These are phyloP conservation scores for Panaeolus cyanescens DNA, from an alignment of 768 basidiomycete species.

Conservation along the genomic window DNA sequence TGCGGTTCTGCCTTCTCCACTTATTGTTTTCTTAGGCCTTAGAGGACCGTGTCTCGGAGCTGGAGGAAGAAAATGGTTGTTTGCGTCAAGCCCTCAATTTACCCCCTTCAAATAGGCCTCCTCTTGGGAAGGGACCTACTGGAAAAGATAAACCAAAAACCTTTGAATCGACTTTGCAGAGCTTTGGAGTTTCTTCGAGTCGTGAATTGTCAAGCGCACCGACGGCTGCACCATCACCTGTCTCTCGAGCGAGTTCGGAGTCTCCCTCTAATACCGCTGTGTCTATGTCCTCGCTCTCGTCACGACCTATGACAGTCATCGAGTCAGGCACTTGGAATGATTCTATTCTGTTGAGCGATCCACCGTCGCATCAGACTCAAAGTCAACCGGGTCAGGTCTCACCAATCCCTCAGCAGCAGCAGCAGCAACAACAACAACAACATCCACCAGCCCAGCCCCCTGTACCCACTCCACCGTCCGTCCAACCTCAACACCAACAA, in stretches of 20 bases:
- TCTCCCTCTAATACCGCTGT: slow-evolving; percentile 62
- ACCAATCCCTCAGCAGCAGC: slow-evolving; percentile 12
- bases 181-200: slow-evolving; percentile 35
- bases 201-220: slow-evolving; percentile 35
- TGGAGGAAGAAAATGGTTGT: slow-evolving; percentile 81
- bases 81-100: slow-evolving; percentile 73
- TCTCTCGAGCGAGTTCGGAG: slow-evolving; percentile 59
- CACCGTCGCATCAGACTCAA: slow-evolving; percentile 1
- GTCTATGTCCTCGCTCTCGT: slow-evolving; percentile 39
- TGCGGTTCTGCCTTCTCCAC: slow-evolving; percentile 23
- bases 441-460: slow-evolving; percentile 10
- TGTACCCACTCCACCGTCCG: slow-evolving; percentile 35
- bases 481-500: slow-evolving; percentile 28
- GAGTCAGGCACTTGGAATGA: slow-evolving; percentile 59
- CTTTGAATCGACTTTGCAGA: slow-evolving; percentile 33
- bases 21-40: slow-evolving; percentile 58
- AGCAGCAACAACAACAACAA: slow-evolving; percentile 17
- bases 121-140: slow-evolving; percentile 83
- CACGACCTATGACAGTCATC: slow-evolving; percentile 48
- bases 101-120: slow-evolving; percentile 69
- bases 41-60: slow-evolving; percentile 77
- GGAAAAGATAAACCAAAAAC: slow-evolving; percentile 80
- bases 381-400: slow-evolving; percentile 5
- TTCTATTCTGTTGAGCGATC: slow-evolving; percentile 48
- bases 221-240: slow-evolving; percentile 39